These are phyloP conservation scores for Tuber melanosporum DNA, from an alignment of 495 filamentous ascomycete genomes.

Conservation along the genomic window DNA sequence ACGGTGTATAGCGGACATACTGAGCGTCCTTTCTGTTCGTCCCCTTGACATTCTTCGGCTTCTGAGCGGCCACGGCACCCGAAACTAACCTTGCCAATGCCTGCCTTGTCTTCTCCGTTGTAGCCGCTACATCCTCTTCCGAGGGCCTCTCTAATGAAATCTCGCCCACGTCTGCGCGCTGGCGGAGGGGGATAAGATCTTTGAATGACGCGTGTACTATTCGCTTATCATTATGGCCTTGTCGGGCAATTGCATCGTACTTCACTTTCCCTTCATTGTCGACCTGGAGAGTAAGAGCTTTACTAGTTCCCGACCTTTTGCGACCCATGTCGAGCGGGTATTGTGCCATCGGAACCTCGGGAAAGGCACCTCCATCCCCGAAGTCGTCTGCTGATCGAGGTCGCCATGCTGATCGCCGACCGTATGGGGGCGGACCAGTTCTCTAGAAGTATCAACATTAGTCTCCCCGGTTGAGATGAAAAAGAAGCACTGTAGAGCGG, in stretches of 20 bases:
- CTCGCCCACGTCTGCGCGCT: slow-evolving; percentile 89
- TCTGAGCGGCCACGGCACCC: slow-evolving; percentile 83
- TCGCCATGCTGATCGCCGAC: slow-evolving; percentile 78
- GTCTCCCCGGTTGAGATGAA: not conserved
- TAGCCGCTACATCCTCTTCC: slow-evolving; percentile 71
- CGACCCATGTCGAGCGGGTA: slow-evolving; percentile 94
- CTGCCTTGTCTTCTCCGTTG: slow-evolving; percentile 79
- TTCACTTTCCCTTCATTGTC: slow-evolving; percentile 88
- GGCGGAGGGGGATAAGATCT: slow-evolving; percentile 88
- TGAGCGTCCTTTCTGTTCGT: slow-evolving; percentile 74
- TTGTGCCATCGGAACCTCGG: slow-evolving; percentile 87
- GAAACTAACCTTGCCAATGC: slow-evolving; percentile 75
- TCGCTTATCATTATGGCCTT: slow-evolving; percentile 74
- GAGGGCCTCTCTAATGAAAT: slow-evolving; percentile 82
- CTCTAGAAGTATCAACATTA: slow-evolving; percentile 48
- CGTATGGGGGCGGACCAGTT: slow-evolving; percentile 79
- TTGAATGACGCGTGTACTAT: slow-evolving; percentile 94
- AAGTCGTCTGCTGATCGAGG: slow-evolving; percentile 82
- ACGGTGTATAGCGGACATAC: slow-evolving; percentile 91
- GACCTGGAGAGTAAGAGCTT: slow-evolving; percentile 85
- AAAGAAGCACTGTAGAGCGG: not conserved
- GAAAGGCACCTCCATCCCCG: slow-evolving; percentile 93
- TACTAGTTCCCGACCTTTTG: slow-evolving; percentile 63
- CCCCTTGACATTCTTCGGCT: slow-evolving; percentile 86
- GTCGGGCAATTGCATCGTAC: slow-evolving; percentile 89